Evolutionary conservation across 768 basidiomycete species (phyloP).

Genomic region (Mycena haematopus): DNA sequence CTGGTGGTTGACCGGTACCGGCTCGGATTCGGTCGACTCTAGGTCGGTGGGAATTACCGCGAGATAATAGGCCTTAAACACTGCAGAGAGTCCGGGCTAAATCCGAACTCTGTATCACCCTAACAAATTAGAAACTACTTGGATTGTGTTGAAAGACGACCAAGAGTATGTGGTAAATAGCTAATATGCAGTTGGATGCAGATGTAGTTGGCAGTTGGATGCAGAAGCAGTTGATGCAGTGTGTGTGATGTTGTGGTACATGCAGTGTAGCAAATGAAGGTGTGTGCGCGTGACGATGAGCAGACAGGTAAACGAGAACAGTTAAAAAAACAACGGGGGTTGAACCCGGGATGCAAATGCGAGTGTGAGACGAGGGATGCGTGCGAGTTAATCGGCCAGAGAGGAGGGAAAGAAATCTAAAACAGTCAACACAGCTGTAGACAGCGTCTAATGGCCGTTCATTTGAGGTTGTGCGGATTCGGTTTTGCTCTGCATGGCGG

Average conservation of each 20-base stretch:
- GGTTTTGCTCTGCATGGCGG: constrained; percentile 38
- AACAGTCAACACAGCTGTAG: constrained; percentile 21
- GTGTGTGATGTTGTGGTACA: constrained; percentile 30
- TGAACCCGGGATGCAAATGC: constrained; percentile 71
- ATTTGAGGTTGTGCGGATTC: constrained; percentile 40
- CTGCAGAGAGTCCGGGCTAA: no score
- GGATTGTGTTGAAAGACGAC: neutral
- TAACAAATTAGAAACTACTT: constrained; percentile 6
- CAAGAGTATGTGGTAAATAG: neutral
- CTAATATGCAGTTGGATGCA: neutral
- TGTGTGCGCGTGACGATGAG: constrained; percentile 15
- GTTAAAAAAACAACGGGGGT: constrained; percentile 72
- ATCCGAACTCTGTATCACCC: neutral
- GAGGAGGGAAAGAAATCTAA: constrained; percentile 27
- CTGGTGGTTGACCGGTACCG: no score
- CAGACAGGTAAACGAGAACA: constrained; percentile 28
- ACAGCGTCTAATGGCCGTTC: constrained; percentile 47
- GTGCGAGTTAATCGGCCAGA: constrained; percentile 18
- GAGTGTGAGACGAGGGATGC: constrained; percentile 31
- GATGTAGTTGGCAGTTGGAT: neutral
- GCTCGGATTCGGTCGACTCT: no score
- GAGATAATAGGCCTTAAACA: no score
- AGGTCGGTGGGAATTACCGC: no score
- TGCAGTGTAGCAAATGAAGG: constrained; percentile 22
- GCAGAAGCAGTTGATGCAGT: constrained; percentile 67